Conservation (phyloP, 495 filamentous ascomycete species). For the Penicillium canariense region DNA sequence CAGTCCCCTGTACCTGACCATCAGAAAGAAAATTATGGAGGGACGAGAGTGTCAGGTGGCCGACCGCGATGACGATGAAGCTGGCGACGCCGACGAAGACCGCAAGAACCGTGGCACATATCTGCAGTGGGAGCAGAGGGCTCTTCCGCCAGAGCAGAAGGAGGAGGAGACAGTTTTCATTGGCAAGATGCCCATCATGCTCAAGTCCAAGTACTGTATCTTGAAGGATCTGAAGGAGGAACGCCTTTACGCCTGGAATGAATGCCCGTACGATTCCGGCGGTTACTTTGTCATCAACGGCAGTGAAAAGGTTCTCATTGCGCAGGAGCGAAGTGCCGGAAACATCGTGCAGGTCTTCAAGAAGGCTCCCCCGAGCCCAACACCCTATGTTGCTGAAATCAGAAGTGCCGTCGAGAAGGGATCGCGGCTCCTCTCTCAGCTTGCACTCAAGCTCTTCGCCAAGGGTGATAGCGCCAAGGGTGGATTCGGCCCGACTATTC, state of each 20-base stretch:
- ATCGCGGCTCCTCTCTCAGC: slow-evolving; percentile 84
- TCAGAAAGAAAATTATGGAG: slow-evolving; percentile 74
- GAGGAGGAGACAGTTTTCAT: slow-evolving; percentile 75
- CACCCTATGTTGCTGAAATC: slow-evolving; percentile 92
- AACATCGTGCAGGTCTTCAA: slow-evolving; percentile 99
- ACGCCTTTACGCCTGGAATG: slow-evolving; percentile 79
- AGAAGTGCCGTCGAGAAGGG: slow-evolving; percentile 95
- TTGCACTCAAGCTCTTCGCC: slow-evolving; percentile 81
- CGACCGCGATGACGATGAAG: slow-evolving; percentile 49
- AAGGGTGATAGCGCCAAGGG: slow-evolving; percentile 77
- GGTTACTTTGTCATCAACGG: slow-evolving; percentile 99
- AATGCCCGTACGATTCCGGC: slow-evolving; percentile 96
- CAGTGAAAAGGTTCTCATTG: slow-evolving; percentile 98
- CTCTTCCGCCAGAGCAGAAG: slow-evolving; percentile 58
- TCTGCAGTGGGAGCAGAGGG: slow-evolving; percentile 51
- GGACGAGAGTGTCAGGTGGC: slow-evolving; percentile 71
- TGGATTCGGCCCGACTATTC: slow-evolving; percentile 80
- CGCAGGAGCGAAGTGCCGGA: slow-evolving; percentile 93
- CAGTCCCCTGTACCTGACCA: slow-evolving; percentile 80
- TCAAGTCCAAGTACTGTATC: slow-evolving; percentile 91
- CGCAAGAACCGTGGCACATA: slow-evolving; percentile 44
- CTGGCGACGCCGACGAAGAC: slow-evolving; percentile 44
- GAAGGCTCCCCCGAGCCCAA: slow-evolving; percentile 83
- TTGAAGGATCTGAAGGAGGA: slow-evolving; percentile 77
- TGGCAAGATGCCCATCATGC: slow-evolving; percentile 95